phyloP scores from a whole-genome alignment of 2,329 filamentous ascomycete genomes.

The Chalara sp. region DNA sequence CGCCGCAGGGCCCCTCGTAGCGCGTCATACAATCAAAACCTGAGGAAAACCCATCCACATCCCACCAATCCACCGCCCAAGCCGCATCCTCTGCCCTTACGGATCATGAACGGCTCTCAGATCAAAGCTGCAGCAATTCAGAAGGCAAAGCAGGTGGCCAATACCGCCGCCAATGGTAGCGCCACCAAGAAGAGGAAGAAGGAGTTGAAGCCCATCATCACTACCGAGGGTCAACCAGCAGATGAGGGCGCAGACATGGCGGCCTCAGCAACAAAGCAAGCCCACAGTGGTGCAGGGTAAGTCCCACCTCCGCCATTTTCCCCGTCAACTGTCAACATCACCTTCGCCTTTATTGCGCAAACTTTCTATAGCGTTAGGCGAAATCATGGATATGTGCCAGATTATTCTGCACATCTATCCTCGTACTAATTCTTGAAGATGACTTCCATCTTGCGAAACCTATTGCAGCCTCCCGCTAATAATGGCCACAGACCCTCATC shows the following conservation, averaged over 20 bases:
- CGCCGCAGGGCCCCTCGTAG: too few species aligned
- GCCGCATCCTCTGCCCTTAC: too few species aligned
- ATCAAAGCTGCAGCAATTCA: slow-evolving; percentile 41
- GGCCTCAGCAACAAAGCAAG: slow-evolving; percentile 4
- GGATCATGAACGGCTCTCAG: slow-evolving; percentile 26
- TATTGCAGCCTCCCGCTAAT: slow-evolving; percentile 21
- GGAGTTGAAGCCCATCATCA: slow-evolving; percentile 55
- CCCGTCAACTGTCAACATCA: slow-evolving; percentile 5
- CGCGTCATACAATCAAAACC: too few species aligned
- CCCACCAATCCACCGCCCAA: too few species aligned
- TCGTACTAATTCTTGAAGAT: slow-evolving; percentile 8
- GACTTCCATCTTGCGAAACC: slow-evolving; percentile 21
- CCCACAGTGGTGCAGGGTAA: slow-evolving; percentile 28
- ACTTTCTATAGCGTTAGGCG: not conserved
- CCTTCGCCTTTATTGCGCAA: not conserved
- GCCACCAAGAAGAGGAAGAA: slow-evolving; percentile 53
- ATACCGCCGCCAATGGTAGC: slow-evolving; percentile 36
- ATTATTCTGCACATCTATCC: slow-evolving; percentile 1
- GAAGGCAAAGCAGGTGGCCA: slow-evolving; percentile 50
- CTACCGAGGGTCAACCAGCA: slow-evolving; percentile 40
- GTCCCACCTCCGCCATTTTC: slow-evolving; percentile 11
- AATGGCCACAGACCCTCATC: slow-evolving; percentile 22
- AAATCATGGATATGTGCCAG: slow-evolving; percentile 6
- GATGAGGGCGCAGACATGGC: slow-evolving; percentile 21
- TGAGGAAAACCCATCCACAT: too few species aligned